Evolutionary conservation across 495 filamentous ascomycete genomes (phyloP), one percentile per base, ranked within the genome.

Genomic region (Hyaloscypha variabilis): DNA sequence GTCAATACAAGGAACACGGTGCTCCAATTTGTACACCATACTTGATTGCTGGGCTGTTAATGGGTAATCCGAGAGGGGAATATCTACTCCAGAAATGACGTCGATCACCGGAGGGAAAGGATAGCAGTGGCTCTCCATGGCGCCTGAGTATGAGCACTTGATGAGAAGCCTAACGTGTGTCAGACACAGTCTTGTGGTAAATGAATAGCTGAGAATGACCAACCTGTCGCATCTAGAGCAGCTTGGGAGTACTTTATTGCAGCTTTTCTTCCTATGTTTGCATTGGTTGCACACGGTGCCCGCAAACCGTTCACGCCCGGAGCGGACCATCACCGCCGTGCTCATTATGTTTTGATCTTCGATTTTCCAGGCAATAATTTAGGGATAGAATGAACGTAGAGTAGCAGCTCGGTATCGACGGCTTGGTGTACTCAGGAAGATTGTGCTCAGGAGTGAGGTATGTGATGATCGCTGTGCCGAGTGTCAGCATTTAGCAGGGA

Each of bases 261-360:
- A 70, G 23, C 49, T 50, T 53, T 70, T 70, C 56, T 70, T 70
- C 2, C 65, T 53, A 6, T 58, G 39, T 52, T 67, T 70, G 51
- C 68, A 70, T 24, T 34, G 67, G 21, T 65, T 29, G 26, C 63
- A 65, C 2, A 65, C 63, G 19, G 21, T 60, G 6, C 39, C 3
- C 11, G 39, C 39, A 19, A 46, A 17, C 4, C 39, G 39, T 17
- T 46, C 39, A 17, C 39, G 39, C 39, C 19, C 39, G 39, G 39
- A 46, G 39, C 39, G 39, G 10, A 46, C 39, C 14, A 14, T 19
- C 3, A 46, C 39, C 11, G 39, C 39, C 19, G 39, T 46, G 39
- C 39, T 46, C 39, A 46, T 46, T 19, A 4, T 46, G 13, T 17
- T 17, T 46, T 46, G 39, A 14, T 46, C 8, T 36, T 6, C 6